phyloP scores from a whole-genome alignment of 1,284 basidiomycete species.

The Cutaneotrichosporon daszewskae region DNA sequence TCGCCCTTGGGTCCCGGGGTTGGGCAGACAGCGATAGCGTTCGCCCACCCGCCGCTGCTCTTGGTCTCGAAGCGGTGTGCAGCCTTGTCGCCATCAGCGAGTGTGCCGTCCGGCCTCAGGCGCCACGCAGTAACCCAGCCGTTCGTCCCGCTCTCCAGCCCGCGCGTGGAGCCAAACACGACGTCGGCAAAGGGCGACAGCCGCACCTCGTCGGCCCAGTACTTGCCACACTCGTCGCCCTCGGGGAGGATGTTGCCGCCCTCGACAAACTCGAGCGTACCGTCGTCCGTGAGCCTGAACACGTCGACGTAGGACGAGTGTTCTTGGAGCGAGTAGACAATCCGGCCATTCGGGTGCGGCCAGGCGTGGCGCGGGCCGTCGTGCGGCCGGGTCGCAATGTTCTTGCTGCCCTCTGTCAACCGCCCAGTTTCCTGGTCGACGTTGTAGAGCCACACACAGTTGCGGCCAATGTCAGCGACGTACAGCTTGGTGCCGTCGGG shows the following conservation, averaged over 20 bases:
- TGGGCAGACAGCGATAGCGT: slow-evolving; percentile 45
- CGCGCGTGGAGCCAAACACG: slow-evolving; percentile 46
- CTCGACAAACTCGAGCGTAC: slow-evolving; percentile 16
- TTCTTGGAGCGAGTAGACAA: slow-evolving; percentile 42
- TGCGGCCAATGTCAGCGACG: slow-evolving; percentile 45
- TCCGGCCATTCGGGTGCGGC: slow-evolving; percentile 44
- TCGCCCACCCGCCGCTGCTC: slow-evolving; percentile 48
- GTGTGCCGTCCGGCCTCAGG: slow-evolving; percentile 25
- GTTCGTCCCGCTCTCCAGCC: slow-evolving; percentile 32
- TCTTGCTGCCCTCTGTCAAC: slow-evolving; percentile 38
- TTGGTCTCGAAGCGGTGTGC: slow-evolving; percentile 35
- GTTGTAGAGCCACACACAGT: slow-evolving; percentile 46
- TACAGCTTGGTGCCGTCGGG: slow-evolving; percentile 40
- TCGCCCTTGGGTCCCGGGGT: slow-evolving; percentile 15
- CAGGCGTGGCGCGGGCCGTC: slow-evolving; percentile 48
- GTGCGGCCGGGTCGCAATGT: slow-evolving; percentile 37
- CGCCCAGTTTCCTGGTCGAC: slow-evolving; percentile 29
- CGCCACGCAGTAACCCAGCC: slow-evolving; percentile 44
- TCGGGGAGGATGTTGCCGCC: slow-evolving; percentile 19
- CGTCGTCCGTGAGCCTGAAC: slow-evolving; percentile 12
- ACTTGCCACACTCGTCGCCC: slow-evolving; percentile 7
- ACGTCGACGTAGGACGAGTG: slow-evolving; percentile 22
- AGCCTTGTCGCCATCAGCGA: slow-evolving; percentile 5
- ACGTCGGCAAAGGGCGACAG: slow-evolving; percentile 31
- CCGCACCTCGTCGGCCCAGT: slow-evolving; percentile 47